Evolutionary conservation across 176 grass and related monocot genomes (phyloP), one percentile per base, ranked within the genome.

Genomic region (Miscanthus lutarioriparius): DNA sequence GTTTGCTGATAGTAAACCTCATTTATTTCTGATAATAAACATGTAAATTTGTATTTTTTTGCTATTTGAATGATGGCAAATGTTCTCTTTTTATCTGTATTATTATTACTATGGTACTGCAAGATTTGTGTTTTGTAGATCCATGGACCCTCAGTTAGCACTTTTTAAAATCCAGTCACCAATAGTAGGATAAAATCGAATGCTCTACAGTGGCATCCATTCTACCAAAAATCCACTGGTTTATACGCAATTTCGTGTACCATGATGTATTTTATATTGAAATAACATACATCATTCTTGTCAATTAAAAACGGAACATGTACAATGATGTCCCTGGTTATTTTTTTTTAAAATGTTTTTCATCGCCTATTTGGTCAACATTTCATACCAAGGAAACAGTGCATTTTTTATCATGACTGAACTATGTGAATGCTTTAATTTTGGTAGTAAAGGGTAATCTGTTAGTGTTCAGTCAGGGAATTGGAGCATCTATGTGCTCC

Each of bases 361-460:
- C 25, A 11, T 67, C 7, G 8, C 38, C 5, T 28, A 10, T 37
- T 54, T 67, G 45, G 17, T 77, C 25, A 32, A 53, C 53, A 12
- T 10, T 40, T 76, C 20, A 16, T 40, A 51, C 11, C 19, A 58
- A 54, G 45, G 38, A 27, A 54, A 19, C 35, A 58, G 14, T 20
- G 16, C 17, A 6, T 53, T 67, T 25, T 74, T 86, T 3, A 47
- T 78, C 66, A 25, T 84, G 61, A 84, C 17, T 28, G 62, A 72
- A 27, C 19, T 74, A 74, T 41, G 69, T 23, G 2, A 56, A 32
- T 16, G 19, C 17, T 76, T 86, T 75, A 27, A 56, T 53, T 80
- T 75, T 81, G n/a, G 35, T 81, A 69, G 23, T 56, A 19, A 81
- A 58, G 54, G 54, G 51, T 87, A 27, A 82, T 61, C 14, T 63